Evolutionary conservation across 768 basidiomycete species (phyloP), one percentile per base, ranked within the genome.

Genomic region (Tricholoma flavovirens): DNA sequence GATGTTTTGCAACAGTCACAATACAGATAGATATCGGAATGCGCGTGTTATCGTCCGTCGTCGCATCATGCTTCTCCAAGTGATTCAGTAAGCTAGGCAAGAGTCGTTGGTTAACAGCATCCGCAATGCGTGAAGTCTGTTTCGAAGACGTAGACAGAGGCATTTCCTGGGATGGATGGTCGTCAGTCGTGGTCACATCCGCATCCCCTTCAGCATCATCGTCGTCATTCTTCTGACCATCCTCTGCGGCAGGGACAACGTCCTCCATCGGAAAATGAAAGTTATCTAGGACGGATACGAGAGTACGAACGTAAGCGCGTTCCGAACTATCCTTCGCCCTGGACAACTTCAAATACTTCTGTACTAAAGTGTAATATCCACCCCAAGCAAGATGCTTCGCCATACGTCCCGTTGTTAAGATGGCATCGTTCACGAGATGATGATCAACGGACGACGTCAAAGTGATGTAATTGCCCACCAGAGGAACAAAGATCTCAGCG

Each of bases 191-290:
- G 12, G 64, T 35, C 14, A 30, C 56, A 14, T 66, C 45, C 11
- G 26, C 52, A n/a, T 64, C 62, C 0, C 48, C 57, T 11, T 67
- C 67, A 2, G 64, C 67, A 21, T 64, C 69, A 7, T 71, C 73
- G 7, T 72, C 74, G 7, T 72, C 74, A 11, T 73, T 72, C 5
- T 68, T 70, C 14, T 59, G 68, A 19, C 67, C 67, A 0, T 62
- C 66, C 4, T 66, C 68, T 14, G 64, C 70, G 22, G 68, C 68
- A 3, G 67, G 71, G 7, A 83, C 71, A 0, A 68, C 61, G 19
- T 86, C 80, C 49, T 87, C 84, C 83, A 95, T 87, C 1, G 86
- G 78, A 65, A 98, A 98, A 65, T 91, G 89, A 75, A 98, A 99
- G 64, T 85, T 85, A 65, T 96, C 91, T 51, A 99, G 76, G 6